Evolutionary conservation across 75 land plant species (phyloP).

Genomic region (Adiantum capillusveneris): DNA sequence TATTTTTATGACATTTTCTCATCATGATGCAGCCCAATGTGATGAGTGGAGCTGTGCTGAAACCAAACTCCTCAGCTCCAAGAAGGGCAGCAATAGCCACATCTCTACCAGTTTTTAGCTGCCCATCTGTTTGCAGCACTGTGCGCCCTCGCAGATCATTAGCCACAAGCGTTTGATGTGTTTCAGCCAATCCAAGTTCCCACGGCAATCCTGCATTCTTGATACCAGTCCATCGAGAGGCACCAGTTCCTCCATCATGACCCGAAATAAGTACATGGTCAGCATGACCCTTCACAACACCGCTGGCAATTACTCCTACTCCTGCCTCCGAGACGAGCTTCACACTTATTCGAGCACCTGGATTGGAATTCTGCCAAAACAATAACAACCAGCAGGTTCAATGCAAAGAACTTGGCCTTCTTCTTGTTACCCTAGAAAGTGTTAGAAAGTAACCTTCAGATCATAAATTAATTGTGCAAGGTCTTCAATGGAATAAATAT

Average conservation of each 20-base stretch:
- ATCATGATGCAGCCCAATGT: conserved; percentile 99
- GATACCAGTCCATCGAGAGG: conserved; percentile 97
- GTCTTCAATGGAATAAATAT: conserved; percentile 98
- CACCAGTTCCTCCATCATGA: conserved; percentile 99
- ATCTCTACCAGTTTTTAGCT: conserved; percentile 92
- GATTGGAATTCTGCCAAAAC: conserved; percentile 90
- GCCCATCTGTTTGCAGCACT: conserved; percentile 93
- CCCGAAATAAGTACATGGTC: conserved; percentile 97
- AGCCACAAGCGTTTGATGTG: conserved; percentile 94
- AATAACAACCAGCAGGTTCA: too few relatives aligned
- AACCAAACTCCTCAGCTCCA: conserved; percentile 99
- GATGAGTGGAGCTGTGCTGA: conserved; percentile 93
- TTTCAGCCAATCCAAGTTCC: conserved; percentile 98
- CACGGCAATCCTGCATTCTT: conserved; percentile 98
- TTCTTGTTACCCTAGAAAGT: too few relatives aligned
- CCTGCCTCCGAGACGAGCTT: conserved; percentile 99
- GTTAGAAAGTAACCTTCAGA: conserved; percentile 98
- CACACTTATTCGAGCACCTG: conserved; percentile 91
- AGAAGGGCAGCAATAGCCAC: conserved; percentile 89
- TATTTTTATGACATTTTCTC: conserved; percentile 97
- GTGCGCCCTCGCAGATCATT: conserved; percentile 95
- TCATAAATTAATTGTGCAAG: conserved; percentile 97
- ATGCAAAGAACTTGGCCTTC: too few relatives aligned
- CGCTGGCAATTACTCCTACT: conserved; percentile 96
- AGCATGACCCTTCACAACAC: conserved; percentile 99